Evolutionary conservation across 148 eudicot genomes (phyloP), one percentile per base, ranked within the genome.

Genomic region (Dianthus caryophyllus): DNA sequence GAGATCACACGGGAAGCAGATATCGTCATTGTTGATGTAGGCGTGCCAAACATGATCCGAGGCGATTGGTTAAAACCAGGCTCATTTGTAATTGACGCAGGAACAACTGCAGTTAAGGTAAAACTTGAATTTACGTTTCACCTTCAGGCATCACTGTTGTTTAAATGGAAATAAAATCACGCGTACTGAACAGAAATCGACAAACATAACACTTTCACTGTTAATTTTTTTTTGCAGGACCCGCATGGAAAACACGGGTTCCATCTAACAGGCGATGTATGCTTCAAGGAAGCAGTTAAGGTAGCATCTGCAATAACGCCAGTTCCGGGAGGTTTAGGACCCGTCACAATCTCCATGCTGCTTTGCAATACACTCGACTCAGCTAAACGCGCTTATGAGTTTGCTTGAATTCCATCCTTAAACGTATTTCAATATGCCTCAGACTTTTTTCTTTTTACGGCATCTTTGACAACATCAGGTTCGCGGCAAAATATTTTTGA

Each of bases 201-300:
- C 3, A 33, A 33, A 58, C 25, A 25, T 12, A 27, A 69, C 18
- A 0, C 33, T 51, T 60, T 9, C 31, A 9, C 5, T n/a, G 24
- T 11, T 26, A 10, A 13, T n/a, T n/a, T n/a, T 16, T 22, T 59
- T 21, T 33, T 71, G 61, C 77, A 84, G 88, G 83, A 79, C 25
- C 56, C 78, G 36, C 61, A 65, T 44, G 57, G 80, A 62, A 71
- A 71, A 54, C 64, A 66, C n/a, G n/a, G n/a, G n/a, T n/a, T n/a
- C n/a, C n/a, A n/a, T n/a, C n/a, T n/a, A n/a, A n/a, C n/a, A n/a
- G 88, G 88, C 24, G 88, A 81, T 51, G 88, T 84, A 48, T 84
- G 88, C 78, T 81, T 73, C 49, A 80, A 82, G 53, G 88, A 84
- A 78, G 88, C 88, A 27, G 73, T 77, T 16, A 27, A 10, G 62